Base-by-base conservation (phyloP, 495 filamentous ascomycete genomes). In the Mytilinidion resinicola region DNA sequence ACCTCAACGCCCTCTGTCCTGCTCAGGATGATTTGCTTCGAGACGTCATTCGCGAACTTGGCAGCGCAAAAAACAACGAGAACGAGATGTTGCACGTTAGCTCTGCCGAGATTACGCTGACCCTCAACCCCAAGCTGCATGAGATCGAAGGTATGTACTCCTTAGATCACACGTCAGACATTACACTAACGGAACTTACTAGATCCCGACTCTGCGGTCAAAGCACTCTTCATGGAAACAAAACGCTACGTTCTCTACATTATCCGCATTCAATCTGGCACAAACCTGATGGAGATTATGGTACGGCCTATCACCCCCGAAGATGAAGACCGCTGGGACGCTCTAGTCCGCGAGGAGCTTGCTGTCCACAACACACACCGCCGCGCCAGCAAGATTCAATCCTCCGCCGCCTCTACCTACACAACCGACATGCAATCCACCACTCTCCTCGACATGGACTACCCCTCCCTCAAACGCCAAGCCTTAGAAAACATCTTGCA, bases 201-300 rank as follows among this genome's bases (percentile, higher is more conserved):
- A 75, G 93, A 97, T 68, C 92, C 95, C 9, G 91, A 96, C 63
- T 90, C 88, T 4, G 88, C 93, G 47, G 75, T 93, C 43, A 96
- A 96, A 69, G 81, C 91, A 3, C 75, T 99, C 9, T 95, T 96
- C 67, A 96, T 96, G 83, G 93, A 97, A 73, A 96, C 95, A 2
- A 99, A 99, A 71, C 82, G 93, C 57, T 96, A 93, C 70, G 86
- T 99, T 55, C 78, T 99, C 55, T 99, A 97, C 72, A 96, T 99
- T 69, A 97, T 99, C 65, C 85, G 93, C 44, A 87, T 99, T 15
- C 93, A 99, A 71, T 86, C 87, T 4, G 93, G 93, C n/a, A 70
- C 82, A 39, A 95, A 92, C 65, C 77, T 99, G 38, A 85, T 96
- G 78, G 91, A 96, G 55, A 95, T 99, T 57, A 86, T 99, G 69